Conservation (phyloP, 768 basidiomycete species). For the Mrakia blollopis region DNA sequence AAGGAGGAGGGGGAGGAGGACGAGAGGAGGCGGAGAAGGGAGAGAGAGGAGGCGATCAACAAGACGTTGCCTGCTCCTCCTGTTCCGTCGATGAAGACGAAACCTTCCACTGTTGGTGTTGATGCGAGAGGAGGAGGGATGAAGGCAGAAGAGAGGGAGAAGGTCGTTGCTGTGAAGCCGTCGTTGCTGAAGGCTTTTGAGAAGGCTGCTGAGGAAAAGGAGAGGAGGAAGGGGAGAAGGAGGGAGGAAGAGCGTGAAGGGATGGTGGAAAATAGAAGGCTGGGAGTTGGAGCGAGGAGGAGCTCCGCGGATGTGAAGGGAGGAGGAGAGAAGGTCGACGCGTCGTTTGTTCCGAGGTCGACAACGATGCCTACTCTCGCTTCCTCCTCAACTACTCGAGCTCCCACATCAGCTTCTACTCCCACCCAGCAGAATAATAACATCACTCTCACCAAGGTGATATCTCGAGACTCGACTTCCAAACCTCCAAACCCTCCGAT, state of each 20-base stretch:
- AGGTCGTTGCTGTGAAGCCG: background rate
- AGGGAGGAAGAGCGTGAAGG: background rate
- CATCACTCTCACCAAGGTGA: too few species aligned
- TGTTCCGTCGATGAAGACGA: constrained; percentile 71
- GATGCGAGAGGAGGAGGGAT: background rate
- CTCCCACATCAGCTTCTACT: background rate
- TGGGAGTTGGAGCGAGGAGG: background rate
- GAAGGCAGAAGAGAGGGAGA: background rate
- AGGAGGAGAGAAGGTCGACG: background rate
- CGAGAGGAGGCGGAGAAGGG: background rate
- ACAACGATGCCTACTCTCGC: constrained; percentile 1
- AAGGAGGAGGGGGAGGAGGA: background rate
- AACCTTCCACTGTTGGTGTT: constrained; percentile 51
- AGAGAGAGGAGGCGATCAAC: background rate
- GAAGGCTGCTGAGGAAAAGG: constrained; percentile 6
- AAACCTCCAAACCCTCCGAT: too few species aligned
- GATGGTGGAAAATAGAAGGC: background rate
- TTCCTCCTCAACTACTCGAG: background rate
- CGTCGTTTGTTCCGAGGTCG: constrained; percentile 5
- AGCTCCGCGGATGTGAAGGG: background rate
- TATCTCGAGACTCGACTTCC: too few species aligned
- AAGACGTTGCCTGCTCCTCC: constrained; percentile 77
- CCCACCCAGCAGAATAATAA: too few species aligned
- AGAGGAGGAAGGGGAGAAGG: background rate
- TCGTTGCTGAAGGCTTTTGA: constrained; percentile 1